A percentile compares a stretch with the other conserved stretches of the same genome.
phyloP scores from a whole-genome alignment of 106 monocot species.

The Platanthera guangdongensis region DNA sequence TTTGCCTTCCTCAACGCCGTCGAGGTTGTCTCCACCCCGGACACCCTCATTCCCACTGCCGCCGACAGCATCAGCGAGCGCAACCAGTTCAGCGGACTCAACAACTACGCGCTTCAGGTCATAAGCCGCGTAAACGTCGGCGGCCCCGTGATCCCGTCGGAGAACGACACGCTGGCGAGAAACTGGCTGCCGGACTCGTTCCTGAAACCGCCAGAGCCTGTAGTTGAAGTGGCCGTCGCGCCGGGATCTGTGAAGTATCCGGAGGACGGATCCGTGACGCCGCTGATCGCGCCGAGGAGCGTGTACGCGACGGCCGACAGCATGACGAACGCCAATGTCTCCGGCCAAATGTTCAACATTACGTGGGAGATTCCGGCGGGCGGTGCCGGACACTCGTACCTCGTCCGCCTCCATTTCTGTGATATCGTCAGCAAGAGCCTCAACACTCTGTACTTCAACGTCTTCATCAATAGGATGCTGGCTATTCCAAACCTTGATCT shows the following conservation, averaged over 20 bases:
- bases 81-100: conserved; percentile 21
- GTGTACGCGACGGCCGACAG: conserved; percentile 58
- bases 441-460: conserved; percentile 64
- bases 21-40: conserved; percentile 43
- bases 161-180: conserved; percentile 35
- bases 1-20: conserved; percentile 57
- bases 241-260: conserved; percentile 38
- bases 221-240: conserved; percentile 19
- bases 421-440: conserved; percentile 76
- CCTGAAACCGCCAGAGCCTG: conserved; percentile 21
- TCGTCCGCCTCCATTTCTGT: conserved; percentile 73
- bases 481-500: conserved; percentile 25
- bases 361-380: conserved; percentile 47
- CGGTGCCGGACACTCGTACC: conserved; percentile 36
- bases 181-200: conserved; percentile 50
- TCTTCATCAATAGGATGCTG: conserved; percentile 42
- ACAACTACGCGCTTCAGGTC: conserved; percentile 34
- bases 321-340: conserved; percentile 40
- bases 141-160: conserved; percentile 22
- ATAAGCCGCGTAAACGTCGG: conserved; percentile 45
- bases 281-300: conserved; percentile 37
- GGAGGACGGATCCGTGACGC: conserved; percentile 30
- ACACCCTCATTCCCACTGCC: conserved; percentile 27
- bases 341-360: conserved; percentile 46
- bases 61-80: conserved; percentile 13